Conservation (phyloP, 306 rosid species). For the Benincasa hispida region DNA sequence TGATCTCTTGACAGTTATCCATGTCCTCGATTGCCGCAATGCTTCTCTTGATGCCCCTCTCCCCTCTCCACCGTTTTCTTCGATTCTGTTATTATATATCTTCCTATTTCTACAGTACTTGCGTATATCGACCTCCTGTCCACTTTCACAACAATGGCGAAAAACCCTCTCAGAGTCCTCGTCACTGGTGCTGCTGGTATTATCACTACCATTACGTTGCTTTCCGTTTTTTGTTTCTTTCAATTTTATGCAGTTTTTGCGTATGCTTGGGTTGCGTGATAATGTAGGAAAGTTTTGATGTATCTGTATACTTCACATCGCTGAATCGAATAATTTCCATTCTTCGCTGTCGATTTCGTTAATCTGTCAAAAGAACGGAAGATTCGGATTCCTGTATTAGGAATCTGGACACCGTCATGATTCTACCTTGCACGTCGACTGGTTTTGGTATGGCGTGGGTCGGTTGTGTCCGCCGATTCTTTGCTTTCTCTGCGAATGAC, state of each 20-base stretch:
- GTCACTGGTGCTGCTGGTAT: conserved; percentile 54
- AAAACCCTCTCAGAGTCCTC: conserved; percentile 25
- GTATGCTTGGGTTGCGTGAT: background rate
- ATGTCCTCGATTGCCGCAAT: conserved; percentile 17
- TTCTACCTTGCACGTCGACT: conserved; percentile 28
- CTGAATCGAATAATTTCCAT: background rate
- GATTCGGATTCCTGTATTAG: conserved; percentile 23
- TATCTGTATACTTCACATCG: background rate
- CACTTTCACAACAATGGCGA: conserved; percentile 17
- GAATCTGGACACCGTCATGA: conserved; percentile 7
- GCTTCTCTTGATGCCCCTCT: background rate
- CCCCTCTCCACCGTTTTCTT: background rate
- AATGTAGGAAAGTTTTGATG: background rate
- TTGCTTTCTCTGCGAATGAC: background rate
- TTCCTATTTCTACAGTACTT: background rate
- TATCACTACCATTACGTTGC: background rate
- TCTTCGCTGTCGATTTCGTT: background rate
- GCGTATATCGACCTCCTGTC: background rate
- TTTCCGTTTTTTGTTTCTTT: background rate
- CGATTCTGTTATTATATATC: background rate
- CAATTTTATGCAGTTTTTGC: background rate
- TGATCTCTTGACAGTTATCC: conserved; percentile 4
- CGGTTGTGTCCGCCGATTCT: background rate
- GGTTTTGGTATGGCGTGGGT: conserved; percentile 28
- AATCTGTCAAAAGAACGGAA: background rate